Base-by-base conservation (phyloP, 78 protist species). In the Neovahlkampfia damariscottae region DNA sequence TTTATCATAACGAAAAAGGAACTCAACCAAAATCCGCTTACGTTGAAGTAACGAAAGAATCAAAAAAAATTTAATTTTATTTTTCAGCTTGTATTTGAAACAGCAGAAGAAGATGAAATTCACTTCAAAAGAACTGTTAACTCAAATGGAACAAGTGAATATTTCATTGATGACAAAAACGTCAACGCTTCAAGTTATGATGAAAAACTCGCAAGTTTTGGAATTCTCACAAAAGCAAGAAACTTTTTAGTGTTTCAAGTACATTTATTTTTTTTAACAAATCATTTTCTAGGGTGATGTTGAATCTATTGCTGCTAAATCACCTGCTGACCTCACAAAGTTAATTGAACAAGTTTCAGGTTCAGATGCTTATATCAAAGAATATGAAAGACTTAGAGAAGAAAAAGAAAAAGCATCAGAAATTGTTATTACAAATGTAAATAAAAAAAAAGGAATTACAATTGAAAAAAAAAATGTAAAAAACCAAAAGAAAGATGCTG, bases 241-340 rank as follows among this genome's bases (percentile, higher is more conserved):
- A 92, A 91, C 72, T 95, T 94, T 41, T 89, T 95, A 41, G 94
- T 95, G 1, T 93, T 94, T 79, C n/a, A n/a, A n/a, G n/a, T n/a
- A n/a, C n/a, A n/a, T n/a, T n/a, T n/a, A n/a, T n/a, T n/a, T n/a
- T n/a, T n/a, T n/a, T n/a, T n/a, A n/a, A n/a, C n/a, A n/a, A n/a
- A n/a, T n/a, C n/a, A n/a, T n/a, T n/a, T n/a, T n/a, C n/a, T 92
- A 90, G 83, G 96, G 96, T 41, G 97, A 96, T 58, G 96, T 96
- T 27, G 91, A 86, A 19, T 34, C 70, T 8, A 27, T 95, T 1
- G 98, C 96, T 0, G 58, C 72, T 0, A 90, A 89, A 69, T 39
- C 77, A 1, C 87, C 97, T 10, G 77, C 78, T 36, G 94, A 96
- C 76, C 85, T 95, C 34, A 77, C 97, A 3, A 40, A 76, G 41